Evolutionary conservation across 805 yeast species (phyloP), one percentile per base, ranked within the genome.

Genomic region (Saccharomycopsis sp.): DNA sequence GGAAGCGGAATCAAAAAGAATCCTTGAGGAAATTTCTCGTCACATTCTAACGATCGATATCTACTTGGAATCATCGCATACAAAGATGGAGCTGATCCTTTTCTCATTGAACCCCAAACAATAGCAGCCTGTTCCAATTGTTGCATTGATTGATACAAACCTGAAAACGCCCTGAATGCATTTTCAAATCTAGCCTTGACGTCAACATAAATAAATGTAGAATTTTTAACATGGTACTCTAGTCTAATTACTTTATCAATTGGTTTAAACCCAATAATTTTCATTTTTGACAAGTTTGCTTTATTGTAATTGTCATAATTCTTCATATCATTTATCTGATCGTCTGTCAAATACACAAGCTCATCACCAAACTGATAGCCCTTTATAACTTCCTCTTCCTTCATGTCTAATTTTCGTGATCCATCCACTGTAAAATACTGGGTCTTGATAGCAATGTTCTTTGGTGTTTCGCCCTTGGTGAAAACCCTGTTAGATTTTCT

Each of bases 1-100:
- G 97, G 96, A 19, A 85, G 54, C 24, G 71, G 68, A 6, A 83
- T 69, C 45, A 88, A 59, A 40, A 81, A 77, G 50, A 90, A 74
- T 0, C 96, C 96, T 45, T 83, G 78, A 0, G 90, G 83, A 24
- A 70, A 62, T 3, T 32, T 27, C 6, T 20, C 9, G 8, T 37
- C 36, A 3, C 13, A 17, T 14, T 58, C 2, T 40, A 13, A 43
- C 22, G 54, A 61, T 21, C 40, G 47, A 13, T 41, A 40, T 5
- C 51, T 54, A 0, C 83, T 73, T 0, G 95, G 83, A 27, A 77
- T 65, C 46, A 88, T 53, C 1, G 81, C 75, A 54, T 71, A 79
- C 36, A 84, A 50, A 3, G 63, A 50, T 0, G 95, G 93, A 27
- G 69, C 57, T 0, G 85, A 59, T 40, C 70, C 70, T 37, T 60